Conservation (phyloP, 306 rosid species). For the Biancaea sappan region DNA sequence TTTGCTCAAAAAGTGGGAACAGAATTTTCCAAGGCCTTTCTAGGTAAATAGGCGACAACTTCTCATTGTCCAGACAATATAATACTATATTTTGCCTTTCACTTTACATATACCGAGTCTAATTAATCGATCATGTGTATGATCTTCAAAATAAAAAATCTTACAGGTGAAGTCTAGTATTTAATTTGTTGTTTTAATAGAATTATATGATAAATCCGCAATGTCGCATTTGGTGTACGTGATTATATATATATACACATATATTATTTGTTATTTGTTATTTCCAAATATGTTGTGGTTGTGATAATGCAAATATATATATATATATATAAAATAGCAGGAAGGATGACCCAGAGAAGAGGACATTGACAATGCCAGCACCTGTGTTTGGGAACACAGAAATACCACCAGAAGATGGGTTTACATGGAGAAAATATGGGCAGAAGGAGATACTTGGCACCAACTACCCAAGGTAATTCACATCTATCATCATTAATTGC, state of each 20-base stretch:
- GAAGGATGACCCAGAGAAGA: constrained; percentile 45
- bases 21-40: constrained; percentile 22
- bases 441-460: constrained; percentile 79
- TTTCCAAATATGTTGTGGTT: too few species aligned
- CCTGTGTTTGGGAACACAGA: constrained; percentile 68
- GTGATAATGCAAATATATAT: too few species aligned
- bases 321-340: too few species aligned
- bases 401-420: constrained; percentile 75
- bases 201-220: too few species aligned
- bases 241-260: too few species aligned
- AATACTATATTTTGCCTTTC: neutral
- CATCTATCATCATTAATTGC: too few species aligned
- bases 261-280: too few species aligned
- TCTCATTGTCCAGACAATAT: neutral
- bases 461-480: constrained; percentile 56
- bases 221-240: too few species aligned
- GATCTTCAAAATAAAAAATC: too few species aligned
- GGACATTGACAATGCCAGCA: constrained; percentile 49
- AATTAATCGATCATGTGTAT: neutral
- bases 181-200: too few species aligned
- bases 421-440: constrained; percentile 83
- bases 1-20: constrained; percentile 10
- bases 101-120: neutral
- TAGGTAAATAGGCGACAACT: neutral
- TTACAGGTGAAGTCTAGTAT: too few species aligned